Evolutionary conservation across 257 asterid genomes (phyloP), one percentile per base, ranked within the genome.

Genomic region (Avicennia marina): DNA sequence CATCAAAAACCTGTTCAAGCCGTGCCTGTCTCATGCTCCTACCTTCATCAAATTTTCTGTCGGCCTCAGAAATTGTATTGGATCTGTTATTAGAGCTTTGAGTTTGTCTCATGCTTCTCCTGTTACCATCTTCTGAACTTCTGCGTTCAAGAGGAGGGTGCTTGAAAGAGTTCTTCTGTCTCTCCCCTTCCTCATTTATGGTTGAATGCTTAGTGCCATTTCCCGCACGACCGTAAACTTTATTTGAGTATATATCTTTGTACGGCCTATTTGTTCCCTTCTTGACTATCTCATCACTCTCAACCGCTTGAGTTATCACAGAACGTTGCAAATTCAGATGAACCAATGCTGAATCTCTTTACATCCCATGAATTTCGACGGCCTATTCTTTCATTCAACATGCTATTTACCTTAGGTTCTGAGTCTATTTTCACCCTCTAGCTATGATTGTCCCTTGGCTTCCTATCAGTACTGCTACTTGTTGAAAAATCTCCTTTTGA

Each of bases 251-350:
- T 15, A 71, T 41, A 32, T 65, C 76, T 25, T 62, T 72, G 59
- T 74, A 72, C 9, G 19, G 17, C 42, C 46, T 48, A 34, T 51
- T 59, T 2, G 8, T 63, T 64, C 66, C 78, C 48, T 73, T 81
- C 75, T 76, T 93, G 50, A 72, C 72, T 53, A 80, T 85, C 74
- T 78, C 83, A 71, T 68, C 75, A 42, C 34, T 64, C 24, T 17
- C 32, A 36, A 39, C 66, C 48, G 65, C 72, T 61, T 66, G 75
- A 32, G 61, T 69, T 65, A 66, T 72, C 69, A 67, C 79, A 20
- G 60, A 33, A 22, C 45, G 60, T 58, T 17, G 60, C 2, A 62
- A 62, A 50, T 19, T 75, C 62, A 60, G 25, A 54, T 2, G 69
- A 68, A 56, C 57, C 58, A 51, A 48, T 15, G 66, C 64, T 66